phyloP scores from a whole-genome alignment of 2,329 filamentous ascomycete species.

The Scolecobasidium constrictum region DNA sequence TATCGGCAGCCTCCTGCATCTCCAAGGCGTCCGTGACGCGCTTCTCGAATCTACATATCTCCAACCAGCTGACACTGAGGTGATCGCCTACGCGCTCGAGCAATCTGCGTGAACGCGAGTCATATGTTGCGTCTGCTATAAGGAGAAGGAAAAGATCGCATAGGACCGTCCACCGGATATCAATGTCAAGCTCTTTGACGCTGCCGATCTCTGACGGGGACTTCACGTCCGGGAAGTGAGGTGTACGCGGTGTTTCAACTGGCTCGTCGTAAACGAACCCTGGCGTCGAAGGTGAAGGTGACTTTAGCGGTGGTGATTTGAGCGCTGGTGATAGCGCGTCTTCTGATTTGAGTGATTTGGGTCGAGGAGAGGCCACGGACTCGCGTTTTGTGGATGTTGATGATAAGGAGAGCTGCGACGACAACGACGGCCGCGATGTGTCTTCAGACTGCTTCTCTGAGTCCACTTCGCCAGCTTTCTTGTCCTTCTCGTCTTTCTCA shows the following conservation, averaged over 20 bases:
- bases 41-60: constrained; percentile 95
- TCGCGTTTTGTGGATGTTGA: constrained; percentile 14
- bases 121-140: constrained; percentile 93
- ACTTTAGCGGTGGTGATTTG: background rate
- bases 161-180: constrained; percentile 91
- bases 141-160: constrained; percentile 92
- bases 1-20: constrained; percentile 90
- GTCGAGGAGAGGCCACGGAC: constrained; percentile 12
- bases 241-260: background rate
- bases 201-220: constrained; percentile 73
- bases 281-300: background rate
- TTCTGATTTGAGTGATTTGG: background rate
- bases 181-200: constrained; percentile 82
- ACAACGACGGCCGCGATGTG: constrained; percentile 19
- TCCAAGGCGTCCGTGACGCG: constrained; percentile 92
- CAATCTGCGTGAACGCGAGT: constrained; percentile 73
- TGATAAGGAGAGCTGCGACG: constrained; percentile 13
- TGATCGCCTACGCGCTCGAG: constrained; percentile 73
- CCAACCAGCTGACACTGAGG: constrained; percentile 76
- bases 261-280: constrained; percentile 40
- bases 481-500: constrained; percentile 14
- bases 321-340: background rate
- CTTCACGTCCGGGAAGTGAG: constrained; percentile 58
- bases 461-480: background rate
- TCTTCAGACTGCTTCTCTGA: constrained; percentile 12